phyloP scores from a whole-genome alignment of 805 yeast species.

The Sungouiella blattae region DNA sequence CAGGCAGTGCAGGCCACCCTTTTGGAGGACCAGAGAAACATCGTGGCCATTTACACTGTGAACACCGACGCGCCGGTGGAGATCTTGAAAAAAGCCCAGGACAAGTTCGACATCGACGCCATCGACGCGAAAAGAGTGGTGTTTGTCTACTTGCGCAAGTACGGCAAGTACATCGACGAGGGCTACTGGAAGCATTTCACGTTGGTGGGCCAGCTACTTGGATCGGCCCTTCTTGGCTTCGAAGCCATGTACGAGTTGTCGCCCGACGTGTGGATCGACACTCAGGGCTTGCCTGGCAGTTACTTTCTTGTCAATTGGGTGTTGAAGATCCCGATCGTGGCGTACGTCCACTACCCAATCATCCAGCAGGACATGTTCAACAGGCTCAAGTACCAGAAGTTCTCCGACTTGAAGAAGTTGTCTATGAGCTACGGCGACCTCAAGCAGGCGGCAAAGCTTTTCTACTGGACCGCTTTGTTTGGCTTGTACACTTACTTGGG shows the following conservation, averaged over 20 bases:
- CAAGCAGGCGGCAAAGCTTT: conserved; percentile 38
- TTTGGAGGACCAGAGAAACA: conserved; percentile 40
- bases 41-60: conserved; percentile 73
- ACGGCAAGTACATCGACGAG: conserved; percentile 62
- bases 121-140: conserved; percentile 53
- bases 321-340: conserved; percentile 68
- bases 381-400: conserved; percentile 41
- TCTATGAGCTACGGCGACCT: conserved; percentile 10
- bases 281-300: conserved; percentile 89
- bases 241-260: conserved; percentile 66
- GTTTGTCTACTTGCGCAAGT: conserved; percentile 54
- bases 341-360: conserved; percentile 94
- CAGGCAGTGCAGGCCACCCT: conserved; percentile 79
- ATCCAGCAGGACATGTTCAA: conserved; percentile 84
- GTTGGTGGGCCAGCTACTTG: conserved; percentile 81
- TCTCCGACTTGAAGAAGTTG: conserved; percentile 17
- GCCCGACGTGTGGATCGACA: conserved; percentile 93
- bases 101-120: conserved; percentile 50
- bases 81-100: conserved; percentile 49
- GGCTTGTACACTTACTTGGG: conserved; percentile 65
- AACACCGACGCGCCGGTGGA: conserved; percentile 48
- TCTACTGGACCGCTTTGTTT: conserved; percentile 74
- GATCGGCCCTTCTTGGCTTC: conserved; percentile 62
- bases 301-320: conserved; percentile 61
- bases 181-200: conserved; percentile 76